These are phyloP conservation scores for Leccinellum luteum DNA, from an alignment of 768 basidiomycete species.

Conservation along the genomic window DNA sequence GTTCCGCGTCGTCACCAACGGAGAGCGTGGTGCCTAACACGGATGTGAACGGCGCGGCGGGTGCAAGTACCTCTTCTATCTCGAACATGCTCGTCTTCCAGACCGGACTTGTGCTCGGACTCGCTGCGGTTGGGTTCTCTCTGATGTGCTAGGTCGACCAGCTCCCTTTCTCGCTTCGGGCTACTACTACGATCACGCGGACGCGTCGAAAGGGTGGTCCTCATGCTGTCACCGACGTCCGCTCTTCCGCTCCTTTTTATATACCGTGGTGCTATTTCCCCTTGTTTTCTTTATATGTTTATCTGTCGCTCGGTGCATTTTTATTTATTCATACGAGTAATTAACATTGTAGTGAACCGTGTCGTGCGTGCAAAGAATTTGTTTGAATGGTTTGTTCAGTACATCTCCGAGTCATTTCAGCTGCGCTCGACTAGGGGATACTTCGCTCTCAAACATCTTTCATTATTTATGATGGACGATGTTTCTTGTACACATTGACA, in stretches of 20 bases:
- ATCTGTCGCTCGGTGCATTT: not conserved
- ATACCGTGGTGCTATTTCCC: not conserved
- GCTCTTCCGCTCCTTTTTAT: not conserved
- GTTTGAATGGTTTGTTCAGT: not conserved
- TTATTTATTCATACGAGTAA: not conserved
- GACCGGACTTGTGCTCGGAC: conserved; percentile 15
- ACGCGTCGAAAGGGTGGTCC: not conserved
- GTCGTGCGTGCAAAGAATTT: not conserved
- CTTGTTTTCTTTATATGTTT: not conserved
- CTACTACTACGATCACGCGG: not conserved
- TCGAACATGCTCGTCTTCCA: conserved; percentile 12
- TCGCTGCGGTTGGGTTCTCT: conserved; percentile 20
- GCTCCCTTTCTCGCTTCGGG: not conserved
- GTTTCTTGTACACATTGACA: not conserved
- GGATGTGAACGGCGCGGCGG: conserved; percentile 8
- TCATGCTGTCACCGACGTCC: not conserved
- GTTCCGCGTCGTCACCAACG: not conserved
- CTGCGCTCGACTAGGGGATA: not conserved
- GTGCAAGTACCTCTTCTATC: not conserved
- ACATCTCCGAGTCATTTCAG: too few relatives aligned
- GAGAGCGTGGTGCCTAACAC: not conserved
- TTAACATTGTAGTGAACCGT: not conserved
- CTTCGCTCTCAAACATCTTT: not conserved
- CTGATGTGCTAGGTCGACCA: conserved; percentile 14
- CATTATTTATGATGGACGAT: not conserved